Evolutionary conservation across 1,284 basidiomycete genomes (phyloP).

Genomic region (Trichosporon faecale): DNA sequence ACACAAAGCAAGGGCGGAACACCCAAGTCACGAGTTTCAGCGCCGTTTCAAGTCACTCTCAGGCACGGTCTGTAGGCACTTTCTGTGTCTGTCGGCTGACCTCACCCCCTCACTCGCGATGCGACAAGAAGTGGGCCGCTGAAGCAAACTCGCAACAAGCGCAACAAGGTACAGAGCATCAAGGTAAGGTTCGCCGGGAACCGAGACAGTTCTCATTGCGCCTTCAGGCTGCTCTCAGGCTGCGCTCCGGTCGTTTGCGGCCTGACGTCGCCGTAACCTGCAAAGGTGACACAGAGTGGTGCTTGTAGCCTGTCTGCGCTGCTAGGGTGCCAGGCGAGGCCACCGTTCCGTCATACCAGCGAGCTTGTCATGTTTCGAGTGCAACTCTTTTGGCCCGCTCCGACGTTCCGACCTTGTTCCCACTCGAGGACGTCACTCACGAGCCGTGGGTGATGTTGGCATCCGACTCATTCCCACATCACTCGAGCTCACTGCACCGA

Average conservation of each 20-base stretch:
- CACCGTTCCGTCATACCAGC: not conserved
- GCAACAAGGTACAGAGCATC: not conserved
- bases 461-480: not conserved
- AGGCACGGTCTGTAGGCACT: not conserved
- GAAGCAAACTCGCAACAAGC: not conserved
- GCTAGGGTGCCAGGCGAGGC: not conserved
- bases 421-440: not conserved
- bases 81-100: not conserved
- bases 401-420: not conserved
- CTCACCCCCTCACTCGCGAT: not conserved
- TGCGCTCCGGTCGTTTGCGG: not conserved
- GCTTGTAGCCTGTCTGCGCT: not conserved
- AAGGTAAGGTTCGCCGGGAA: not conserved
- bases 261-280: not conserved
- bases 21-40: not conserved
- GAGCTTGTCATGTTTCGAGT: constrained; percentile 1
- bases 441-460: not conserved
- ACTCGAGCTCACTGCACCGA: not conserved
- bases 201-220: not conserved
- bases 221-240: not conserved
- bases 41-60: not conserved
- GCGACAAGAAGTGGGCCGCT: not conserved
- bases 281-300: not conserved
- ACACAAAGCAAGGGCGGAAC: not conserved
- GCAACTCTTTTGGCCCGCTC: constrained; percentile 5